Conservation (phyloP, 1,139 yeast genomes). For the Arxiozyma heterogenica region DNA sequence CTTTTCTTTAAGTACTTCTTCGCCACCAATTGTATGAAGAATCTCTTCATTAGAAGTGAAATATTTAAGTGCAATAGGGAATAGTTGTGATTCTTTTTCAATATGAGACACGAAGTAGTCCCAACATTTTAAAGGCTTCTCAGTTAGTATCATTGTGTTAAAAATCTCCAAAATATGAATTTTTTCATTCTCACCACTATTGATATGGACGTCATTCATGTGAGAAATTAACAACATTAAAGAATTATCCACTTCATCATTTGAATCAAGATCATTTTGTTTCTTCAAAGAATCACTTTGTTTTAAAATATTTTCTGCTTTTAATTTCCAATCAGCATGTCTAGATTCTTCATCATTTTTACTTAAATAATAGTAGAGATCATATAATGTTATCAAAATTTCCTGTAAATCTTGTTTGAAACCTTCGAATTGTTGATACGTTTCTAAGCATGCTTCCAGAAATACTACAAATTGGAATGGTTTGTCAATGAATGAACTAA, state of each 20-base stretch:
- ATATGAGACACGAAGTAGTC: conserved; percentile 49
- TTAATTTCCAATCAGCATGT: conserved; percentile 47
- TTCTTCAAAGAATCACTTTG: conserved; percentile 31
- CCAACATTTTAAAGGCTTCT: conserved; percentile 50
- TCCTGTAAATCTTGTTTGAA: conserved; percentile 59
- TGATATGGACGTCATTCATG: conserved; percentile 41
- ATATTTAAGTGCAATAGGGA: conserved; percentile 54
- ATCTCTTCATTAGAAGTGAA: conserved; percentile 51
- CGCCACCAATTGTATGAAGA: conserved; percentile 46
- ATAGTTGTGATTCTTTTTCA: conserved; percentile 52
- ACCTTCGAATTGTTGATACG: conserved; percentile 71
- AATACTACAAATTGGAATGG: conserved; percentile 89
- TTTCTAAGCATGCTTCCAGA: conserved; percentile 79
- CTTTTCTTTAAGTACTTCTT: conserved; percentile 36
- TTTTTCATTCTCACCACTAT: conserved; percentile 33
- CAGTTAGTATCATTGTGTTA: conserved; percentile 50
- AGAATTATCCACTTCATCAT: conserved; percentile 43
- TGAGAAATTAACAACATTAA: conserved; percentile 59
- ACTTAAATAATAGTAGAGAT: conserved; percentile 64
- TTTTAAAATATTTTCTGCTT: conserved; percentile 48
- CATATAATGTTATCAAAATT: conserved; percentile 68
- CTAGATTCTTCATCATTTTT: conserved; percentile 34
- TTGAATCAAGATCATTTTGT: not conserved
- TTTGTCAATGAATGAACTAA: conserved; percentile 74
- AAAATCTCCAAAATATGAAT: conserved; percentile 47